Base-by-base conservation (phyloP, 805 yeast genomes). In the Saturnispora zaruensis region DNA sequence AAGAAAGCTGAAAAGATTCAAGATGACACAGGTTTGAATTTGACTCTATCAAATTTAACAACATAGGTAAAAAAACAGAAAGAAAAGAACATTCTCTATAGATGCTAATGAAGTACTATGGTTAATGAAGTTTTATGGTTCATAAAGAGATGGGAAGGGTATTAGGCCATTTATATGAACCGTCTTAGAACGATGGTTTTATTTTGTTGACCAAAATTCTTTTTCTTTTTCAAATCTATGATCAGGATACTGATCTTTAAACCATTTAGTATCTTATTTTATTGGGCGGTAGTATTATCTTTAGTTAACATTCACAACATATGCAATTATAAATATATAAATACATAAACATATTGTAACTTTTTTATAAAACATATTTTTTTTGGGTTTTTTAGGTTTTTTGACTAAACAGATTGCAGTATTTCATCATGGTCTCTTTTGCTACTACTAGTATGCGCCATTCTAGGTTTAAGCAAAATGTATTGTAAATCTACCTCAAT, bases 1-100 rank as follows among this genome's bases (percentile, higher is more conserved):
- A 53, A 52, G 52, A 59, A 59, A 30, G 57, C 59, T 7, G 50
- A 55, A 49, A 60, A 59, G 41, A 53, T 55, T 20, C 52, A 55
- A 36, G 57, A 54, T 6, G 45, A 48, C 21, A 41, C 33, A 26
- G 57, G 53, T 6, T 28, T 37, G 8, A 34, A 45, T 37, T 45
- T 42, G 23, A 30, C 33, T 2, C 41, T 41, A 13, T 23, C 18
- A n/a, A 49, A 38, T 40, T 44, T 40, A 20, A 38, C 36, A 13
- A 34, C 44, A 21, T 43, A 42, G 26, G 5, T 9, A 18, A 25
- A n/a, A 20, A 26, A 9, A 36, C 14, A 11, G 5, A 9, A 21
- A 18, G 7, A 21, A 28, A 28, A 28, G 32, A 14, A 28, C 32
- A 28, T 11, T 8, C 3, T 28, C 9, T 28, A 11, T 9, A 28